Conservation (phyloP, 164 flowering plant genomes). For the Stephania japonica region DNA sequence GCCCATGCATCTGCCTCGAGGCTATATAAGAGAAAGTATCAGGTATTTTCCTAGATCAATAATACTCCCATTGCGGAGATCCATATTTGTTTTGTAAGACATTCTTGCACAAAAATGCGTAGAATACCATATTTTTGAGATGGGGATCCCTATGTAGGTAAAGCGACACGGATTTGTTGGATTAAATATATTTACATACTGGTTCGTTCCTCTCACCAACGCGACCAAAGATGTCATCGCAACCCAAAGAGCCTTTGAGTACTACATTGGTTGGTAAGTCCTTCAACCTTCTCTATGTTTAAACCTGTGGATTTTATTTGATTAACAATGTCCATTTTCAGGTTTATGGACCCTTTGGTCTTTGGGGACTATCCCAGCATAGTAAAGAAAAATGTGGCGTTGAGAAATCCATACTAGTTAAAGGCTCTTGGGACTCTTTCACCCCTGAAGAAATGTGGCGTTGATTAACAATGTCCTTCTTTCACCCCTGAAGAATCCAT, state of each 20-base stretch:
- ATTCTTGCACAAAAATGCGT: neutral
- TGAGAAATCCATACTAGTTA: constrained; percentile 41
- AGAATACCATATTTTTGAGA: neutral
- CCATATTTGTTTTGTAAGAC: neutral
- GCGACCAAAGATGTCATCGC: constrained; percentile 38
- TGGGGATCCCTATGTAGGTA: constrained; percentile 26
- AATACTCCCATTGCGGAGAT: neutral
- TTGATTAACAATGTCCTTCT: too few species aligned
- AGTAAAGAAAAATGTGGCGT: constrained; percentile 40
- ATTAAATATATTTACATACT: constrained; percentile 25
- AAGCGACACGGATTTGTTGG: constrained; percentile 61
- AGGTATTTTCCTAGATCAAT: constrained; percentile 30
- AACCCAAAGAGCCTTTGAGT: constrained; percentile 44
- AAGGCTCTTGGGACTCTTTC: constrained; percentile 47
- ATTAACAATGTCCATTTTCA: constrained; percentile 11
- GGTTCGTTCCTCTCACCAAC: constrained; percentile 41
- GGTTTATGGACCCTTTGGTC: constrained; percentile 36
- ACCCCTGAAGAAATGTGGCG: constrained; percentile 29
- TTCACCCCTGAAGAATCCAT: constrained; percentile 36
- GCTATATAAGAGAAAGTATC: constrained; percentile 50
- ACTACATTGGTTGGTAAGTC: constrained; percentile 50
- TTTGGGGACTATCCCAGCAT: constrained; percentile 44
- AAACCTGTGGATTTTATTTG: neutral
- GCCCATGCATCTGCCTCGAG: constrained; percentile 68
- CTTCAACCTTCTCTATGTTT: neutral